A percentile compares a stretch with the other conserved stretches of the same genome.
Evolutionary conservation across 768 basidiomycete genomes (phyloP).

Genomic region (Paxillus rubicundulus): DNA sequence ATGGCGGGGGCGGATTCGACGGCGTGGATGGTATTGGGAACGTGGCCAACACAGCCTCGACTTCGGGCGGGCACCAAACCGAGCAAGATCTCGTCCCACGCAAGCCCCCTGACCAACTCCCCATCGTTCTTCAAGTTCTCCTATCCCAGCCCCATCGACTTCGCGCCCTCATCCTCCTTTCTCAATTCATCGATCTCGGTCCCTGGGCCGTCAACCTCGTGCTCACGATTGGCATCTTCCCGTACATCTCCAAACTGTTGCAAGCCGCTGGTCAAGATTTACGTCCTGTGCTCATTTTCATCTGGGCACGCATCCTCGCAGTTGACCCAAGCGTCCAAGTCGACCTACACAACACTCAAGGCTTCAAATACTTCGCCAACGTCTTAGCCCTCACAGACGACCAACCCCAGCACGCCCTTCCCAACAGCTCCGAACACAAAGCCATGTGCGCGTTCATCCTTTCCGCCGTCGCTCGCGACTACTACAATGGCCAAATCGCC

Average conservation of each 20-base stretch:
- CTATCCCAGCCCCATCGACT: conserved; percentile 95
- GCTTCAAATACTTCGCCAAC: conserved; percentile 83
- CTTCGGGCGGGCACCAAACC: conserved; percentile 5
- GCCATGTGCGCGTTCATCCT: conserved; percentile 99
- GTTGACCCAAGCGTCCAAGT: conserved; percentile 93
- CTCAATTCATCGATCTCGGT: conserved; percentile 96
- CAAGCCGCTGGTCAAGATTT: conserved; percentile 94
- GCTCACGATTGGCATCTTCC: conserved; percentile 95
- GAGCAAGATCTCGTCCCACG: conserved; percentile 65
- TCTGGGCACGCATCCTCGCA: conserved; percentile 96
- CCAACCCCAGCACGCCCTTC: conserved; percentile 53
- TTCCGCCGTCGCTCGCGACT: conserved; percentile 85
- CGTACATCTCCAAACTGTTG: conserved; percentile 94
- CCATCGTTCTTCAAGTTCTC: conserved; percentile 95
- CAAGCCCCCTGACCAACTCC: conserved; percentile 94
- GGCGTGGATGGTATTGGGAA: conserved; percentile 16
- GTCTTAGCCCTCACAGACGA: conserved; percentile 72
- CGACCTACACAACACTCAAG: conserved; percentile 78
- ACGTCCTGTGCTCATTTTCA: conserved; percentile 97
- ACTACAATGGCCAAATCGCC: conserved; percentile 80
- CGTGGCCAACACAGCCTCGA: conserved; percentile 14
- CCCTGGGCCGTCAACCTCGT: conserved; percentile 99
- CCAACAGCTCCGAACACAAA: conserved; percentile 92
- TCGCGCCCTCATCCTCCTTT: conserved; percentile 90
- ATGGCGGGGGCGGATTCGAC: conserved; percentile 31